Percentiles rank a stretch among this genome's conserved stretches.
Evolutionary conservation across 2,329 filamentous ascomycete genomes (phyloP).

Genomic region (Penicillium sp.): DNA sequence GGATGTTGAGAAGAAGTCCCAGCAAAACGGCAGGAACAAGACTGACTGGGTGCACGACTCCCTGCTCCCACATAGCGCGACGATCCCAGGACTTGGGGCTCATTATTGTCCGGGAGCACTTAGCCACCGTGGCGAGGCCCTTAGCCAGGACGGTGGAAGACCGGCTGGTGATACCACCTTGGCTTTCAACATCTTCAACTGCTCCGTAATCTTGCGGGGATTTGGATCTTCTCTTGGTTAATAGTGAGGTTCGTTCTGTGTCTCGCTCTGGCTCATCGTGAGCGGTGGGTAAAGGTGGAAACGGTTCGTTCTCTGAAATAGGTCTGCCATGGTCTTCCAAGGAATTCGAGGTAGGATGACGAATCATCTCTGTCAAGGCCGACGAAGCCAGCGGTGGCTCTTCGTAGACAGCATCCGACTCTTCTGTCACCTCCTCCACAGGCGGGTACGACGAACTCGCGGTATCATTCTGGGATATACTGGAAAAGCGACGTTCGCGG

Average conservation of each 20-base stretch:
- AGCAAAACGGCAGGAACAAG: conserved; percentile 84
- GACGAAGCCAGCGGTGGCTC: conserved; percentile 42
- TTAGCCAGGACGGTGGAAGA: conserved; percentile 14
- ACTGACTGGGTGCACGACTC: conserved; percentile 65
- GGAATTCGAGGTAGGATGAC: conserved; percentile 36
- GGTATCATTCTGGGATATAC: conserved; percentile 15
- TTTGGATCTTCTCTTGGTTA: conserved; percentile 32
- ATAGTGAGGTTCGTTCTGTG: conserved; percentile 39
- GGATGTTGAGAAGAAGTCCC: conserved; percentile 83
- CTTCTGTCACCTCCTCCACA: conserved; percentile 12
- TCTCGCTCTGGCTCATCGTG: conserved; percentile 28
- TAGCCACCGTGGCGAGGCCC: conserved; percentile 20
- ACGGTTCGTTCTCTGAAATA: conserved; percentile 17
- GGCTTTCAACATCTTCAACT: conserved; percentile 33
- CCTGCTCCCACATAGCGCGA: conserved; percentile 62
- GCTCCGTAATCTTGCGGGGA: conserved; percentile 32
- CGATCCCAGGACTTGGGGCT: conserved; percentile 73
- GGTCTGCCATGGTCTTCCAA: conserved; percentile 19
- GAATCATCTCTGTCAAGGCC: conserved; percentile 53
- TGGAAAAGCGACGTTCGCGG: conserved; percentile 10
- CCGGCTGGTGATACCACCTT: conserved; percentile 15
- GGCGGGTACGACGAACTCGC: conserved; percentile 13
- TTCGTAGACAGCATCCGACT: conserved; percentile 13
- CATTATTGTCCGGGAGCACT: conserved; percentile 38
- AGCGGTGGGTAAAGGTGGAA: conserved; percentile 15